Evolutionary conservation across 345 rosid genomes (phyloP), one percentile per base, ranked within the genome.

Genomic region (Nephelium lappaceum): DNA sequence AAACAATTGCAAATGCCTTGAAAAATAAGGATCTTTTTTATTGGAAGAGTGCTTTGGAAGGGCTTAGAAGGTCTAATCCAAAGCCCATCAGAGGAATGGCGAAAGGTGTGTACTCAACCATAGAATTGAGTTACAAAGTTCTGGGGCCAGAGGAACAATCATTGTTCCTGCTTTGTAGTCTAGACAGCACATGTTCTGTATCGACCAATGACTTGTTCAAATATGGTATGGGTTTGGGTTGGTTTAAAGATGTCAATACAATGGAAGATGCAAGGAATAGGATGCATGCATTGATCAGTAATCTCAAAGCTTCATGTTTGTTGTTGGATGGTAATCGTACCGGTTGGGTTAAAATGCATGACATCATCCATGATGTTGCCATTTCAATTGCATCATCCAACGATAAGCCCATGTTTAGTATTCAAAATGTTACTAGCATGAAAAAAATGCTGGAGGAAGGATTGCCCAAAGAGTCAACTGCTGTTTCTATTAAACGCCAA

Each of bases 251-350:
- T 21, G 27, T 43, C 9, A 11, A 21, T 24, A 76, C 75, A 0
- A 0, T 82, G 3, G 71, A 79, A 27, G 73, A 65, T 5, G 73
- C 47, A 42, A 49, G 77, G n/a, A 11, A 45, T 42, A 64, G 61
- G 10, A 1, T 74, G 14, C 24, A 67, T 24, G 27, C 14, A 6
- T 66, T 69, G 51, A 24, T 82, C 21, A 36, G 16, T 51, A 69
- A 19, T 49, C 83, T 85, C 71, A 78, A 67, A 62, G 65, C 66
- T 4, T 68, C 60, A 42, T 76, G 79, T 69, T 73, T 85, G 78
- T 58, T 81, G 71, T 42, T 64, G 23, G 67, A 71, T 18, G 58
- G 67, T 72, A 36, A 18, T 42, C 61, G 3, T n/a, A 41, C 43
- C 24, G 68, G 45, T 43, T 5, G 0, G 0, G 63, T 85, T 31